Conservation (phyloP, 2,329 filamentous ascomycete genomes). For the Scytalidium sp. region DNA sequence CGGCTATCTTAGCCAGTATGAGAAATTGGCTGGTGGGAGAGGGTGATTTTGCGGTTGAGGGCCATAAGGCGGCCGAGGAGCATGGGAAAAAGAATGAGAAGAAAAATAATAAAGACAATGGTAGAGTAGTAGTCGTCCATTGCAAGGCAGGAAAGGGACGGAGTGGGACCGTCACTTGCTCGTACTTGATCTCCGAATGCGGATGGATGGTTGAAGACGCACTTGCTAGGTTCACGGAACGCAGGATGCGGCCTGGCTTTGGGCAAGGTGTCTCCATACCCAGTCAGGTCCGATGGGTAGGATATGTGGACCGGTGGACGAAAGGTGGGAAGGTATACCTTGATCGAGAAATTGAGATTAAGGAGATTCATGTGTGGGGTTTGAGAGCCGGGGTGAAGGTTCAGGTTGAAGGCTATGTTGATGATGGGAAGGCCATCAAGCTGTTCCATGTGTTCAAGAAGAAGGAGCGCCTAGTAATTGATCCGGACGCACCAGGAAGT, state of each 20-base stretch:
- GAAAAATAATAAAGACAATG: conserved; percentile 28
- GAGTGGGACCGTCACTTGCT: conserved; percentile 83
- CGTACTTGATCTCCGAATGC: conserved; percentile 87
- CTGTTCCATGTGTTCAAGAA: conserved; percentile 76
- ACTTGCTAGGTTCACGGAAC: conserved; percentile 68
- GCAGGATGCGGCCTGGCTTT: conserved; percentile 86
- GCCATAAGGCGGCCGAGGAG: conserved; percentile 13
- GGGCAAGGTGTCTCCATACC: conserved; percentile 90
- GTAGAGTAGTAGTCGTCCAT: conserved; percentile 82
- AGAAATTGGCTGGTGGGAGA: conserved; percentile 73
- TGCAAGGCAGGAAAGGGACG: conserved; percentile 97
- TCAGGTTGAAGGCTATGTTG: conserved; percentile 76
- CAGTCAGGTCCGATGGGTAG: conserved; percentile 83
- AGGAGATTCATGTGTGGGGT: conserved; percentile 90
- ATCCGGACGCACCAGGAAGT: conserved; percentile 51
- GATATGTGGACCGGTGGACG: conserved; percentile 87
- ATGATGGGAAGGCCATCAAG: conserved; percentile 87
- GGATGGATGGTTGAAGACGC: conserved; percentile 65
- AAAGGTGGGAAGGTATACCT: conserved; percentile 72
- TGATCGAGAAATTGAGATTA: conserved; percentile 77
- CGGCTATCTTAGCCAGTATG: conserved; percentile 89
- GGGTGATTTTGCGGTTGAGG: conserved; percentile 29
- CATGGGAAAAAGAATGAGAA: conserved; percentile 13
- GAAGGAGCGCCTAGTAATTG: conserved; percentile 67
- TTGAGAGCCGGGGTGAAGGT: conserved; percentile 85